Percentiles rank a stretch among this genome's conserved stretches.
Conservation (phyloP, 768 basidiomycete genomes). For the Guyanaporus albipodus region DNA sequence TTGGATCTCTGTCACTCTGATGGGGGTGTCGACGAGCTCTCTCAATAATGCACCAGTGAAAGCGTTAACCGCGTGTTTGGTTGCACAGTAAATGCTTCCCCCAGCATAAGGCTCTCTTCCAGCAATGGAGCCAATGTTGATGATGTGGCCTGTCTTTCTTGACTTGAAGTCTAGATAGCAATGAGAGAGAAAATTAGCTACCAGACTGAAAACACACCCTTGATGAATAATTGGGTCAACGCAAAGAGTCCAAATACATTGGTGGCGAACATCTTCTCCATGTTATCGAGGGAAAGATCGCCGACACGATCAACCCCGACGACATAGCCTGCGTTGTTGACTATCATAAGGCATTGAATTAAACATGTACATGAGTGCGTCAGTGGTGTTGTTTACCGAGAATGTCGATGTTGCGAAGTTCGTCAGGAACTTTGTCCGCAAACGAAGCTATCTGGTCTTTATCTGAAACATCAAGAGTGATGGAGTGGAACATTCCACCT, state of each 20-base stretch:
- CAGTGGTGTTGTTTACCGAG: slow-evolving; percentile 51
- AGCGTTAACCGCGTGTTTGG: slow-evolving; percentile 81
- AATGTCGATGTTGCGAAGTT: slow-evolving; percentile 74
- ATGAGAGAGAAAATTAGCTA: slow-evolving; percentile 8
- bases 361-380: background rate
- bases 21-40: slow-evolving; percentile 89
- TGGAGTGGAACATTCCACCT: slow-evolving; percentile 71
- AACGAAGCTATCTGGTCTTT: slow-evolving; percentile 64
- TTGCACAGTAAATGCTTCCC: slow-evolving; percentile 90
- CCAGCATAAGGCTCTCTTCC: slow-evolving; percentile 86
- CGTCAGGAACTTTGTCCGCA: slow-evolving; percentile 65
- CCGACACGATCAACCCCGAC: slow-evolving; percentile 86
- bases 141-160: slow-evolving; percentile 79
- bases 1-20: slow-evolving; percentile 92
- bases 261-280: slow-evolving; percentile 80
- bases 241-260: slow-evolving; percentile 84
- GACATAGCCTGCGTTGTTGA: slow-evolving; percentile 88
- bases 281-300: slow-evolving; percentile 67
- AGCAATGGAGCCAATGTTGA: slow-evolving; percentile 94
- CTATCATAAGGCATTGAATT: slow-evolving; percentile 23
- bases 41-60: slow-evolving; percentile 79
- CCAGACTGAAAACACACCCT: slow-evolving; percentile 33
- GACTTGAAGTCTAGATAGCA: slow-evolving; percentile 63
- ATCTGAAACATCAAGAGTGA: slow-evolving; percentile 81
- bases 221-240: slow-evolving; percentile 71